Percentiles rank a stretch among this genome's conserved stretches.
Conservation (phyloP, 192 early-diverging fungal species). For the Mortierella claussenii region DNA sequence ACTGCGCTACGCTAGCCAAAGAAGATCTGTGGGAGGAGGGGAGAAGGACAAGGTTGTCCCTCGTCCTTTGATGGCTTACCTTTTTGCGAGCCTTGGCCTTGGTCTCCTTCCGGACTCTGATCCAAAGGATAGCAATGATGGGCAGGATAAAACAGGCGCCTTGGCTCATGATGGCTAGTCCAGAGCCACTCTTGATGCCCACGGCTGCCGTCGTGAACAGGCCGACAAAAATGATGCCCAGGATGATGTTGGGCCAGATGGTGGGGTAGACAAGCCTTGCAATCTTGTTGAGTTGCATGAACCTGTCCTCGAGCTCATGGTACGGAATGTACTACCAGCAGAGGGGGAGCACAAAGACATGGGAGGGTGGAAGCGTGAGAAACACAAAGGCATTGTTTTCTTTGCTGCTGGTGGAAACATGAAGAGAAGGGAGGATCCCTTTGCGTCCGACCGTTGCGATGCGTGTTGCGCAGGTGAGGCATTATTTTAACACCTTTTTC, state of each 20-base stretch:
- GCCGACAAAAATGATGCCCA: conserved; percentile 8
- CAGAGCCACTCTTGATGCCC: conserved; percentile 8
- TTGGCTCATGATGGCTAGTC: conserved; percentile 28
- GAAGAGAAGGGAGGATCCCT: too few species aligned
- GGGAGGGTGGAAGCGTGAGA: not conserved
- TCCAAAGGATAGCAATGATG: conserved; percentile 39
- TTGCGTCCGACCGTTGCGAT: too few species aligned
- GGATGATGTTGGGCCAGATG: conserved; percentile 20
- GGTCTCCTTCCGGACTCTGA: conserved; percentile 35
- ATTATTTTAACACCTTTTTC: too few species aligned
- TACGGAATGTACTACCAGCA: conserved; percentile 36
- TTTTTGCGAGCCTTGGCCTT: conserved; percentile 26
- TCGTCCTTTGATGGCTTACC: conserved; percentile 27
- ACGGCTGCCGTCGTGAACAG: conserved; percentile 17
- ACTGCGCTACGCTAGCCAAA: too few species aligned
- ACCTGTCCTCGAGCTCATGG: conserved; percentile 34
- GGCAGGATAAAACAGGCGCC: conserved; percentile 40
- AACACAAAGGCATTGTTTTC: too few species aligned
- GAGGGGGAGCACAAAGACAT: not conserved
- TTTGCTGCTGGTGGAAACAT: too few species aligned
- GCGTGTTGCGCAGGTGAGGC: too few species aligned
- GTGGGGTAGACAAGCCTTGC: conserved; percentile 28
- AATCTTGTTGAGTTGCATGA: conserved; percentile 33
- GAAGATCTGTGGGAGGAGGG: too few species aligned
- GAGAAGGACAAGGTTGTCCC: too few species aligned